phyloP scores from a whole-genome alignment of 306 rosid genomes.

The Cucurbita argyrosperma region DNA sequence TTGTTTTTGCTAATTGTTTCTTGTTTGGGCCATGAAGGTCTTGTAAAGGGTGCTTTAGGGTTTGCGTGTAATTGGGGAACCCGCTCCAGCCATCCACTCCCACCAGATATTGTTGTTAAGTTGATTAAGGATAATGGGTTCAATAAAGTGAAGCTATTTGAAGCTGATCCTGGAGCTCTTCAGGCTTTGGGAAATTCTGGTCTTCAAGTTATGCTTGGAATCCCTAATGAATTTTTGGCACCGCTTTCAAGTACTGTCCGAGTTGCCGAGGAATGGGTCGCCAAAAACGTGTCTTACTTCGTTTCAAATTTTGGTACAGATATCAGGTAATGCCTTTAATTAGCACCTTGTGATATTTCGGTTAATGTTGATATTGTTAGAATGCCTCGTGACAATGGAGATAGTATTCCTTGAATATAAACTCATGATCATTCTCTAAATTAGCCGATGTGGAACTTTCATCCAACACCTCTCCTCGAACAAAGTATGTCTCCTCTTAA shows the following conservation, averaged over 20 bases:
- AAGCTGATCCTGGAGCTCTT: constrained; percentile 65
- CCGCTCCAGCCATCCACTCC: constrained; percentile 55
- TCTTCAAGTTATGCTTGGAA: constrained; percentile 73
- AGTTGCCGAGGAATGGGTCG: constrained; percentile 65
- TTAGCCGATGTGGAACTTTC: too few species aligned
- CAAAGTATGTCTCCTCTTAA: too few species aligned
- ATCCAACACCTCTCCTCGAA: too few species aligned
- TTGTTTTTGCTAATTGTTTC: constrained; percentile 17
- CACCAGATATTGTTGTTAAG: constrained; percentile 42
- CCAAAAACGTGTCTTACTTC: constrained; percentile 51
- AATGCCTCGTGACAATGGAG: too few species aligned
- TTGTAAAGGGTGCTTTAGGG: constrained; percentile 29
- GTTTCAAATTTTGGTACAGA: constrained; percentile 52
- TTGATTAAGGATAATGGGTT: constrained; percentile 81
- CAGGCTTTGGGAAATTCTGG: constrained; percentile 71
- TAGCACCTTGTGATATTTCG: not conserved
- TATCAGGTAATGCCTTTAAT: constrained; percentile 36
- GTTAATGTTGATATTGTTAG: too few species aligned
- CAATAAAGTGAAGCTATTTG: constrained; percentile 71
- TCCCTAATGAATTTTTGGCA: constrained; percentile 69
- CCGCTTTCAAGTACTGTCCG: constrained; percentile 46
- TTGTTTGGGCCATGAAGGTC: constrained; percentile 25
- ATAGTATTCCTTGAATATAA: too few species aligned
- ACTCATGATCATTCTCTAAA: too few species aligned
- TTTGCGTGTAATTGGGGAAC: constrained; percentile 84